Evolutionary conservation across 2,329 filamentous ascomycete genomes (phyloP).

Genomic region (Aspergillus fijiensis): DNA sequence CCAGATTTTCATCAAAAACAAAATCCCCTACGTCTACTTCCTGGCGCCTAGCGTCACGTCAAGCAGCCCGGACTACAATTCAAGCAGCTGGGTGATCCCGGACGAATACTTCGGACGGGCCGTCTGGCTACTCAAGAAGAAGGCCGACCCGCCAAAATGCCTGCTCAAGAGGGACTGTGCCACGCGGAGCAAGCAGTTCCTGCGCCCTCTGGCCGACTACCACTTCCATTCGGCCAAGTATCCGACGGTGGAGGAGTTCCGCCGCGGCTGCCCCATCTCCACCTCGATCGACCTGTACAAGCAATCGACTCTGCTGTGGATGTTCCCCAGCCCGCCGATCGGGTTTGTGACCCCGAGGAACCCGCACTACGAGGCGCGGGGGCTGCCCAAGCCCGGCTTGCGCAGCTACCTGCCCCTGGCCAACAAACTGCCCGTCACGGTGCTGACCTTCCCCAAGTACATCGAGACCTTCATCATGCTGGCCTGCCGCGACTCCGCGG

Average conservation of each 20-base stretch:
- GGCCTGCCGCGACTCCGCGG: neutral
- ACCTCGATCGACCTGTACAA: neutral
- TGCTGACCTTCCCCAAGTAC: neutral
- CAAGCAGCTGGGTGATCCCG: neutral
- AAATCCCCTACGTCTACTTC: neutral
- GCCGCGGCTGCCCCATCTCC: neutral
- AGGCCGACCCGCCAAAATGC: neutral
- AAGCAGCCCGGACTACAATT: neutral
- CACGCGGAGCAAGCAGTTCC: neutral
- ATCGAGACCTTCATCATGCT: neutral
- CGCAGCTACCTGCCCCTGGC: neutral
- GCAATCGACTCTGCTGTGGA: neutral
- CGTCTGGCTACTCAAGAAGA: neutral
- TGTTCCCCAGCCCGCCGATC: neutral
- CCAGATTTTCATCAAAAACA: neutral
- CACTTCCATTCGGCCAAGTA: neutral
- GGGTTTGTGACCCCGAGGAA: neutral
- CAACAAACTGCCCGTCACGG: neutral
- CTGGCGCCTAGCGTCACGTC: neutral
- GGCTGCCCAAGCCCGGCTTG: neutral
- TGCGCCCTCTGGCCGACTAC: neutral
- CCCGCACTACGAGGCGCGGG: neutral
- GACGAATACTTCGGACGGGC: neutral
- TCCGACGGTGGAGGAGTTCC: neutral
- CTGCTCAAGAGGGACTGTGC: neutral